Base-by-base conservation (phyloP, 495 filamentous ascomycete genomes). In the Aspergillus diversus region DNA sequence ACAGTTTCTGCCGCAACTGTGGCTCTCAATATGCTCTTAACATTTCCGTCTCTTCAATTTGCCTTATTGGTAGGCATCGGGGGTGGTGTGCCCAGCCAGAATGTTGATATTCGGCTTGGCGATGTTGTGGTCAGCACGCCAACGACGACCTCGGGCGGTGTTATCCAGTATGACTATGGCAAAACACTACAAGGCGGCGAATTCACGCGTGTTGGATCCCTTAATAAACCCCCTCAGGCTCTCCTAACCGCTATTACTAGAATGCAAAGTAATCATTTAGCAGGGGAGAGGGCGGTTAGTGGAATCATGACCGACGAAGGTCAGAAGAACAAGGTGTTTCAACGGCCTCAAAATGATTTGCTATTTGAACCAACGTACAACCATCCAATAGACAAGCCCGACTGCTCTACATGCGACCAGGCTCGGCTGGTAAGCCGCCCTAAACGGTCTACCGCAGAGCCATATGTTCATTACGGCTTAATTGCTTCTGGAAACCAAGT, bases 401-500 rank as follows among this genome's bases (percentile, higher is more conserved):
- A 15, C 16, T 49, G 60, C 59, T 17, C 55, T 37, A 33, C 11
- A 9, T n/a, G 49, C 12, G 4, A 55, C 52, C 3, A 0, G 15
- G 49, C 54, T 42, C 13, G n/a, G 17, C 3, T 15, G 9, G 50
- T 46, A 0, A 16, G 4, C 4, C 48, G 59, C 0, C 32, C 1
- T 12, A 9, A 4, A 1, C 42, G 57, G 6, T 0, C 7, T 32
- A 15, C 39, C 2, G 6, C n/a, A 15, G 9, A 32, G 11, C 59
- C 59, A 13, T 21, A 16, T 4, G 37, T 61, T 42, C 59, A 61
- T 46, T 46, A 55, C 15, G 59, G 59, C 31, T 15, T 32, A 27
- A 55, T 61, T 33, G 59, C 34, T 11, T 55, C 50, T 17, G 51
- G 12, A 16, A 33, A 48, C 33, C n/a, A n/a, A 13, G 59, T 61